These are phyloP conservation scores for Ceratobasidium papillatum DNA, from an alignment of 1,284 basidiomycete species.

Conservation along the genomic window DNA sequence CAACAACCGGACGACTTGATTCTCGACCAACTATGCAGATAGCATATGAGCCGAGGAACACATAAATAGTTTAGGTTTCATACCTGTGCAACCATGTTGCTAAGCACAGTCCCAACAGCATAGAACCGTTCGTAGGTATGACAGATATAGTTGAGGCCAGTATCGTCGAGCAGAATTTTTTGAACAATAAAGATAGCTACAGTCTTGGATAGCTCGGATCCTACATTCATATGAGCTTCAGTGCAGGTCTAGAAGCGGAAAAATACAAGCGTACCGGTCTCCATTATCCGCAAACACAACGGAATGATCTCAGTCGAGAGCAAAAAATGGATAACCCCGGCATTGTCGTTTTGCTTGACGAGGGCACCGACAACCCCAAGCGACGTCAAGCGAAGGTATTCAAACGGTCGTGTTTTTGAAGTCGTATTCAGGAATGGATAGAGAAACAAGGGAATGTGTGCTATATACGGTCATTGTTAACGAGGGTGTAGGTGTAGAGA, in stretches of 20 bases:
- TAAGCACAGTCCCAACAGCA: slow-evolving; percentile 96
- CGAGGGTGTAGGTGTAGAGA: not conserved
- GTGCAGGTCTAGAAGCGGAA: not conserved
- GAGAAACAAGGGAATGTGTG: slow-evolving; percentile 97
- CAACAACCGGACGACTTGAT: slow-evolving; percentile 93
- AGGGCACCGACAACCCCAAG: slow-evolving; percentile 98
- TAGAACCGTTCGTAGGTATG: slow-evolving; percentile 99
- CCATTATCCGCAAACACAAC: slow-evolving; percentile 99
- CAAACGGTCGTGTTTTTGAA: slow-evolving; percentile 98
- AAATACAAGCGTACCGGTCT: slow-evolving; percentile 63
- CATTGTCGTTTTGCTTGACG: slow-evolving; percentile 99
- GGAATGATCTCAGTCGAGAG: slow-evolving; percentile 99
- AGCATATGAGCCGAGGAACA: not conserved
- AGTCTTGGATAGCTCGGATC: slow-evolving; percentile 98
- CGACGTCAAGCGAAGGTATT: slow-evolving; percentile 97
- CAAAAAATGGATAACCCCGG: slow-evolving; percentile 98
- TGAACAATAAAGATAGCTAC: slow-evolving; percentile 99
- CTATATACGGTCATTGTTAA: slow-evolving; percentile 55
- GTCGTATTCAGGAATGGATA: slow-evolving; percentile 99
- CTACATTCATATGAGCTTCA: slow-evolving; percentile 50
- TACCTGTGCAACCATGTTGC: slow-evolving; percentile 95
- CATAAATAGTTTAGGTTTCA: not conserved
- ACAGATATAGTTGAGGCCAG: slow-evolving; percentile 97
- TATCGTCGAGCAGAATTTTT: slow-evolving; percentile 98
- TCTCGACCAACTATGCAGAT: slow-evolving; percentile 75